These are phyloP conservation scores for Salix brachista DNA, from an alignment of 345 rosid genomes.

Conservation along the genomic window DNA sequence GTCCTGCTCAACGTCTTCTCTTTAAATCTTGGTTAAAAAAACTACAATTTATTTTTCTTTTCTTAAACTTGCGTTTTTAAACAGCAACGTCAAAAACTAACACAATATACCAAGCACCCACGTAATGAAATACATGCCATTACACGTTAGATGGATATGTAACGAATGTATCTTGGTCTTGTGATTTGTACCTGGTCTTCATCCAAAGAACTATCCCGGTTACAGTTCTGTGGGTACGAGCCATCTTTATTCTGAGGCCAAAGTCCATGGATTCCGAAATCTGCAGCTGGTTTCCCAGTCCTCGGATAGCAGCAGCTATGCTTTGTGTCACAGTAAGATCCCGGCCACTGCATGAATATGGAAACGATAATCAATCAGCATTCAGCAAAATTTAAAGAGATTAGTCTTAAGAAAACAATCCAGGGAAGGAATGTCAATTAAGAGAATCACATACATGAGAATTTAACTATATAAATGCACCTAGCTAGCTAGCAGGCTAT, in stretches of 20 bases:
- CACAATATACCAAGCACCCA: too few species aligned
- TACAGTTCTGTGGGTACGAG: conserved; percentile 58
- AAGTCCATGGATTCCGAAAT: conserved; percentile 88
- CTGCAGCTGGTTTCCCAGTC: conserved; percentile 72
- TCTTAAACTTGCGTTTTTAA: too few species aligned
- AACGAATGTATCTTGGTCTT: too few species aligned
- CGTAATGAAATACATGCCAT: too few species aligned
- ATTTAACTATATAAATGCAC: neutral
- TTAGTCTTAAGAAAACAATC: neutral
- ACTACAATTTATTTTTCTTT: too few species aligned
- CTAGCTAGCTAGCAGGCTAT: neutral
- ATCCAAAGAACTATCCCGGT: conserved; percentile 45
- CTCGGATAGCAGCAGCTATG: conserved; percentile 74
- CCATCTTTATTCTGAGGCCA: conserved; percentile 84
- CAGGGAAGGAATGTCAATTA: neutral
- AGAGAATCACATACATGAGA: too few species aligned
- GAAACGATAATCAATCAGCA: neutral
- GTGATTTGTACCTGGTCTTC: conserved; percentile 43
- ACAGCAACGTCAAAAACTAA: too few species aligned
- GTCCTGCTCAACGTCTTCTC: too few species aligned
- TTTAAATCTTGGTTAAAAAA: too few species aligned
- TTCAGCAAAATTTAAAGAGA: neutral
- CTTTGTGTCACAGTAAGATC: conserved; percentile 69
- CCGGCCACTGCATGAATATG: conserved; percentile 66
- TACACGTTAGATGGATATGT: too few species aligned